Evolutionary conservation across 2,329 filamentous ascomycete genomes (phyloP), one percentile per base, ranked within the genome.

Genomic region (Pseudonectria foliicola): DNA sequence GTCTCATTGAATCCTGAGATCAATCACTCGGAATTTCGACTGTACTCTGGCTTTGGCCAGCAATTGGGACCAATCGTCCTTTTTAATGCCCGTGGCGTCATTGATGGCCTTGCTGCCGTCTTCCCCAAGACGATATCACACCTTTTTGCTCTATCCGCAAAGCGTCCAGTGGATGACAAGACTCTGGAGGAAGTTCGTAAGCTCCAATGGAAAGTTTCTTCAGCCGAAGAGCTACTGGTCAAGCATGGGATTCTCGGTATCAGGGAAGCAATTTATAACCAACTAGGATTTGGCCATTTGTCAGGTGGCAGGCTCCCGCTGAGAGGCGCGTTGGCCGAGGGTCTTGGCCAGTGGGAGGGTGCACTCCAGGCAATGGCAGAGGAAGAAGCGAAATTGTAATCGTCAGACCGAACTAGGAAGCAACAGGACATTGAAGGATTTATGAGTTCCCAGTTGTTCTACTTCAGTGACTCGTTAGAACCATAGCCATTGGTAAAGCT

Each of bases 1-100:
- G 74, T 82, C 21, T 75, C 74, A 6, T 67, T 74, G 2, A 71
- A 74, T 43, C 77, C 77, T 1, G 59, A 64, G 27, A 81, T 82
- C 52, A 68, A 80, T 55, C 73, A 78, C 51, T 54, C 64, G 14
- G 63, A 72, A 33, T 82, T 83, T 62, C 69, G 67, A 40, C 72
- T 80, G 15, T 83, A 74, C 65, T 77, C 74, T 14, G 79, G 77
- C 4, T 69, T 82, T 10, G 80, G 79, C 4, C 78, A 82, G 50
- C 79, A 82, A 56, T 68, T 83, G 8, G 70, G 77, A 0, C 77
- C 79, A 1, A 74, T 80, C 12, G 66, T 83, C 2, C 61, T 73
- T 25, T 71, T 82, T 38, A 77, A 77, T 30, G 75, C 75, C 12
- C 76, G 73, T 6, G 79, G 78, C 12, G 76, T 77, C 15, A 82